Base-by-base conservation (phyloP, 495 filamentous ascomycete species). In the Penicillium antarcticum region DNA sequence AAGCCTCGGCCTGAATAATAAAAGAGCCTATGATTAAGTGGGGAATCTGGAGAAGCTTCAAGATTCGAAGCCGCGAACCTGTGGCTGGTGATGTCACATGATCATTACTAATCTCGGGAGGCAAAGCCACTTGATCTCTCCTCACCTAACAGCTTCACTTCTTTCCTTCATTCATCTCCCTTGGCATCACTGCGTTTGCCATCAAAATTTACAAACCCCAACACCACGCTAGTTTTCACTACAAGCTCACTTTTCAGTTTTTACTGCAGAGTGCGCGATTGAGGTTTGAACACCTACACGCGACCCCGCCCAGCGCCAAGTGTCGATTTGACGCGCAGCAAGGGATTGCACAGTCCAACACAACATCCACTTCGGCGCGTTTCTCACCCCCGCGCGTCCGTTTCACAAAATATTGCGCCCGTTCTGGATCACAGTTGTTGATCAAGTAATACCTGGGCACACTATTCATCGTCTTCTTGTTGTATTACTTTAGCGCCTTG, bases 401-500 rank as follows among this genome's bases (percentile, higher is more conserved):
- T 51, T 29, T 23, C 34, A 33, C 45, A 36, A 32, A 39, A 39
- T 43, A 51, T 42, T 45, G 64, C 57, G 57, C 59, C 59, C 46
- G 58, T 33, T 53, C 47, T 51, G 41, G 50, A 54, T 51, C 40
- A 16, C 47, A 45, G 45, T 52, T 63, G 56, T 61, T 58, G 52
- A 63, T 54, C 57, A 61, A 73, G 69, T 70, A 71, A 69, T 71
- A 70, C 61, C 42, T 60, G 64, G 63, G 63, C 55, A 59, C 60
- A 62, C 52, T 58, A 55, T 62, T 48, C 61, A 61, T 60, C 57
- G 58, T 67, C 66, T 68, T 65, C 58, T 67, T 69, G 61, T 68
- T 29, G 69, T 76, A 72, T 72, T 70, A 66, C 68, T 66, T 62
- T 68, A 72, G 51, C 53, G 65, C 65, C 60, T 65, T 69, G 67